Conservation (phyloP, 148 eudicot species). For the Polygonum aviculare region DNA sequence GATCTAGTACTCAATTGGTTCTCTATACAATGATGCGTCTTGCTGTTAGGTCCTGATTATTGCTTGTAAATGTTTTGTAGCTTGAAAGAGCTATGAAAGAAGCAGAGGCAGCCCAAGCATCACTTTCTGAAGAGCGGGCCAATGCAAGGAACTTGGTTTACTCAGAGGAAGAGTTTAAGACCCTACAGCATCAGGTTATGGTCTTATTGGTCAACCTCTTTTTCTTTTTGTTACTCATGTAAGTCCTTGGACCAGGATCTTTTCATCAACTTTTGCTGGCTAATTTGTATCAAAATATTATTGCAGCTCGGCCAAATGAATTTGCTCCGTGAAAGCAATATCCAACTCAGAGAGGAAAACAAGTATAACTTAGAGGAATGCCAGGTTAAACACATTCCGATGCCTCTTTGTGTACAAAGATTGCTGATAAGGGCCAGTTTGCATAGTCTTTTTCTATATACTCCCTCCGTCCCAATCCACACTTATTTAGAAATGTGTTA, state of each 20-base stretch:
- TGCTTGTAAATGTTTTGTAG: slow-evolving; percentile 17
- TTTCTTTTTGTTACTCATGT: not conserved
- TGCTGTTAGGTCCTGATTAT: not conserved
- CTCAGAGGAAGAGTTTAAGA: slow-evolving; percentile 84
- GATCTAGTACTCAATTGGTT: not conserved
- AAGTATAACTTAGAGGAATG: slow-evolving; percentile 83
- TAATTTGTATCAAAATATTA: slow-evolving; percentile 1
- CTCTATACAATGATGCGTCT: not conserved
- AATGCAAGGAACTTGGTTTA: slow-evolving; percentile 54
- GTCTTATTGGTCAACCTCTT: not conserved
- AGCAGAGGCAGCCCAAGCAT: slow-evolving; percentile 64
- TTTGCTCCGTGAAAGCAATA: slow-evolving; percentile 86
- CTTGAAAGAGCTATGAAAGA: slow-evolving; percentile 73
- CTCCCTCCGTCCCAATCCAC: too few relatives aligned
- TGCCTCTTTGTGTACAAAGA: not conserved
- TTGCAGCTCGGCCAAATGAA: slow-evolving; percentile 59
- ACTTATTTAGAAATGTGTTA: too few relatives aligned
- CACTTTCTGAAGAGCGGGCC: slow-evolving; percentile 54
- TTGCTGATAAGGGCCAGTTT: not conserved
- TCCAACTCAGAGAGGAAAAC: slow-evolving; percentile 92
- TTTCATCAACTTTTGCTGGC: not conserved
- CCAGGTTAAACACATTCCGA: slow-evolving; percentile 33
- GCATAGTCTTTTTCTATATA: not conserved
- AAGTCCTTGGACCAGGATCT: not conserved
- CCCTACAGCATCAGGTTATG: slow-evolving; percentile 69